Evolutionary conservation across 2,329 filamentous ascomycete genomes (phyloP), one percentile per base, ranked within the genome.

Genomic region (Bipolaris sorokiniana): DNA sequence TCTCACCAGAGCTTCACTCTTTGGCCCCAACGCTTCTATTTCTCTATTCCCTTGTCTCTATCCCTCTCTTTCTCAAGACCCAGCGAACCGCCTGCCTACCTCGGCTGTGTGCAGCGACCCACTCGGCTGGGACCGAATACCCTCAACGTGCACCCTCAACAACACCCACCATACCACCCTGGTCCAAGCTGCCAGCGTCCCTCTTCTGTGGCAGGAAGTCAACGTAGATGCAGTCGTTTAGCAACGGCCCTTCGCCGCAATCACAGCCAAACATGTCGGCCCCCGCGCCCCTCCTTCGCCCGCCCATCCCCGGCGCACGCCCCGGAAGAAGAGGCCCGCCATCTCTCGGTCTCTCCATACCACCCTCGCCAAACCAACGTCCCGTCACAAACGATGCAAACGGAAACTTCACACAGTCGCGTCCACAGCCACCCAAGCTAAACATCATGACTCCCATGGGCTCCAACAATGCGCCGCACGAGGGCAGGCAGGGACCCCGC

Each of bases 401-500:
- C 13, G 77, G 81, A 3, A 73, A 67, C 5, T 63, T 45, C 5
- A 5, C 22, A 23, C 55, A 52, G 15, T 83, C 88, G 46, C 88
- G 91, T 22, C 80, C 87, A 22, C 65, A 63, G 56, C 86, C 90
- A 26, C 92, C 92, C n/a, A 88, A 89, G 57, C 83, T 97, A 44
- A 90, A 91, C 69, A 84, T 97, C 18, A 91, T 90, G 15, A 97
- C 94, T 1, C 94, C 94, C 3, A 92, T 92, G 88, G 92, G 92
- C 57, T 91, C 87, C 73, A 88, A 87, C 61, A 83, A 86, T 52
- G 86, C 86, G 7, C 89, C 91, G 5, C 88, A 92, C 71, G 90
- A 83, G 87, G 77, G 86, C 84, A 75, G 83, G 74, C 65, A 81
- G 76, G 65, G 82, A 78, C 71, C 81, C 74, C 73, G 81, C 77